These are phyloP conservation scores for Calocybe gambosa DNA, from an alignment of 1,284 basidiomycete species.

Conservation along the genomic window DNA sequence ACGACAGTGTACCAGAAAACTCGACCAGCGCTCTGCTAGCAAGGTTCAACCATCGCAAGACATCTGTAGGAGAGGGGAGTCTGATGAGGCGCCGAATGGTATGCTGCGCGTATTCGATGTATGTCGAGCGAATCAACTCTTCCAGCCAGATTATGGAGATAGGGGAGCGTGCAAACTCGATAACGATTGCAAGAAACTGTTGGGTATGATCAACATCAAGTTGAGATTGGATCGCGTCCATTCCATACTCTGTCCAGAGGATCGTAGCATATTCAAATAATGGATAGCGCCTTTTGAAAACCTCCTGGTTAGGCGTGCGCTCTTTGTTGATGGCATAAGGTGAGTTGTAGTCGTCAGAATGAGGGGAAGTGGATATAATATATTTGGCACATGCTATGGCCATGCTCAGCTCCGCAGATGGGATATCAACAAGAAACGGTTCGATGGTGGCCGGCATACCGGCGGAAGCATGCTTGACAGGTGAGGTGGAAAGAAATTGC, in stretches of 20 bases:
- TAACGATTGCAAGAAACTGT: not conserved
- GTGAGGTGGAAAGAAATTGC: slow-evolving; percentile 1
- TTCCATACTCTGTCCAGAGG: not conserved
- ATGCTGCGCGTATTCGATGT: not conserved
- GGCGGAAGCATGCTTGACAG: too few species aligned
- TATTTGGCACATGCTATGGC: not conserved
- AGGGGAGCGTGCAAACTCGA: not conserved
- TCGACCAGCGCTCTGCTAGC: not conserved
- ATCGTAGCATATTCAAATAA: not conserved
- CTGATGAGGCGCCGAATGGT: not conserved
- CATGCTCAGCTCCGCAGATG: not conserved
- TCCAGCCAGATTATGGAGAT: not conserved
- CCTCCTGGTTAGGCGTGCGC: not conserved
- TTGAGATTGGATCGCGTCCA: not conserved
- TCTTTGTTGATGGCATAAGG: not conserved
- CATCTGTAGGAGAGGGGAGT: not conserved
- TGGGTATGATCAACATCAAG: too few species aligned
- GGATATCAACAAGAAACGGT: not conserved
- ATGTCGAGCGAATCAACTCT: not conserved
- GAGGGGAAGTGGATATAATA: not conserved
- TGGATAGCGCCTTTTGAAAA: not conserved
- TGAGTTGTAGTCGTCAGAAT: not conserved
- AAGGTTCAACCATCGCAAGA: not conserved
- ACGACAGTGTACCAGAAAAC: not conserved
- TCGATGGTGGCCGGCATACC: not conserved